These are phyloP conservation scores for Tolypocladium guangdongense DNA, from an alignment of 2,329 filamentous ascomycete genomes.

Conservation along the genomic window DNA sequence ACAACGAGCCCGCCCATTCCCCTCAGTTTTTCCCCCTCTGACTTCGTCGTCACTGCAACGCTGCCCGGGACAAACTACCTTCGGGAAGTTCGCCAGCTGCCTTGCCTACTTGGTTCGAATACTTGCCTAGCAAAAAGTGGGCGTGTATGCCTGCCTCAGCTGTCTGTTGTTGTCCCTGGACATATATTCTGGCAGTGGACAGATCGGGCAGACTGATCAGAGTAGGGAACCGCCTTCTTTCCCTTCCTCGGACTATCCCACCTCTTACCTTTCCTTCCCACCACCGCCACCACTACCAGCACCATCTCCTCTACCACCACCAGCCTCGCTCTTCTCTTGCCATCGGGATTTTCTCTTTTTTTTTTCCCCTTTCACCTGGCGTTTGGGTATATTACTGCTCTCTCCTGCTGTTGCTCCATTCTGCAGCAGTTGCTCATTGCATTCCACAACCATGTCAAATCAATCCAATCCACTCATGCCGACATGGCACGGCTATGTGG, in stretches of 20 bases:
- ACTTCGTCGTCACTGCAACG: neutral
- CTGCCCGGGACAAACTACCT: neutral
- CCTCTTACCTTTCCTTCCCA: neutral
- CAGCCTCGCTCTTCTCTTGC: neutral
- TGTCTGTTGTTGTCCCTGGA: too few relatives aligned
- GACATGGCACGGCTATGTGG: conserved; percentile 57
- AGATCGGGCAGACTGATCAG: neutral
- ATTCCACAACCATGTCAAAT: conserved; percentile 14
- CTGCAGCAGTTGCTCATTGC: neutral
- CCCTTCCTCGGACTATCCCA: neutral
- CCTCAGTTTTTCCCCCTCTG: neutral
- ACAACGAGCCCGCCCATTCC: neutral
- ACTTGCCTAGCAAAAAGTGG: neutral
- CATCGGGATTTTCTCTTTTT: too few relatives aligned
- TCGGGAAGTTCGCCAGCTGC: neutral
- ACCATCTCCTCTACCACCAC: neutral
- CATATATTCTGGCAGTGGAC: neutral
- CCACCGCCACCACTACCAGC: neutral
- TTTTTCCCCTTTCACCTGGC: too few relatives aligned
- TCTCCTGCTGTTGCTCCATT: too few relatives aligned
- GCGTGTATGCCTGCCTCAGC: too few relatives aligned
- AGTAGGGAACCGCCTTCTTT: neutral
- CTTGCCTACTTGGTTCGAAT: neutral
- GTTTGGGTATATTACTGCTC: too few relatives aligned
- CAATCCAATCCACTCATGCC: conserved; percentile 36